phyloP scores from a whole-genome alignment of 345 rosid species.

The Psidium friedrichsthalianum region DNA sequence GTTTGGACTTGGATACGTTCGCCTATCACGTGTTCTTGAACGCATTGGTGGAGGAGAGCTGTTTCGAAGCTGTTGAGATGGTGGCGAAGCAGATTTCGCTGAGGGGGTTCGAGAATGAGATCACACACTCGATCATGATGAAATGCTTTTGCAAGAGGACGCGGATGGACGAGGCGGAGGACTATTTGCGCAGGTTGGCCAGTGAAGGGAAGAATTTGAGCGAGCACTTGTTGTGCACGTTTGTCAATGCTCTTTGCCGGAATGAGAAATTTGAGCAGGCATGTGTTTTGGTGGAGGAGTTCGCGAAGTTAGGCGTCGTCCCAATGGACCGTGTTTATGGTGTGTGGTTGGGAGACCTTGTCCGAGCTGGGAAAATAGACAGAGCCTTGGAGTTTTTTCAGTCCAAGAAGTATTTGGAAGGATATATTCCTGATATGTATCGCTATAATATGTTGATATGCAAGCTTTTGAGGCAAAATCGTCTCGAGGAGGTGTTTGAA shows the following conservation, averaged over 20 bases:
- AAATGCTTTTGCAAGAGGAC: constrained; percentile 55
- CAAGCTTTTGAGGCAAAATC: constrained; percentile 44
- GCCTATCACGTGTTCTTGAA: constrained; percentile 59
- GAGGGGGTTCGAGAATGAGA: constrained; percentile 32
- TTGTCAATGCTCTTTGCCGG: constrained; percentile 47
- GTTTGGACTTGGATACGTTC: constrained; percentile 57
- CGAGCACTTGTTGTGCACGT: constrained; percentile 21
- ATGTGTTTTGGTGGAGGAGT: constrained; percentile 41
- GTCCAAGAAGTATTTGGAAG: constrained; percentile 30
- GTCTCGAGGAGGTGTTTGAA: constrained; percentile 47
- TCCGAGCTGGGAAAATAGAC: constrained; percentile 28
- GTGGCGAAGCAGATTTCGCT: constrained; percentile 39
- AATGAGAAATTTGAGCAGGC: constrained; percentile 32
- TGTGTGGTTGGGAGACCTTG: constrained; percentile 45
- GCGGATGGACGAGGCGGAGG: constrained; percentile 43
- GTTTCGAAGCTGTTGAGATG: constrained; percentile 34
- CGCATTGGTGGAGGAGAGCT: constrained; percentile 56
- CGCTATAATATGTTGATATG: constrained; percentile 48
- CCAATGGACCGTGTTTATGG: constrained; percentile 44
- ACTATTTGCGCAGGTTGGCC: constrained; percentile 29
- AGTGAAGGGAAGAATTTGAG: constrained; percentile 3
- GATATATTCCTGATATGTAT: constrained; percentile 45
- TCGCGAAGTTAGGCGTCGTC: constrained; percentile 20
- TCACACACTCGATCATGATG: constrained; percentile 45
- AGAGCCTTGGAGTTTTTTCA: constrained; percentile 47